Evolutionary conservation across 805 yeast genomes (phyloP).

Genomic region (Metschnikowia continentalis): DNA sequence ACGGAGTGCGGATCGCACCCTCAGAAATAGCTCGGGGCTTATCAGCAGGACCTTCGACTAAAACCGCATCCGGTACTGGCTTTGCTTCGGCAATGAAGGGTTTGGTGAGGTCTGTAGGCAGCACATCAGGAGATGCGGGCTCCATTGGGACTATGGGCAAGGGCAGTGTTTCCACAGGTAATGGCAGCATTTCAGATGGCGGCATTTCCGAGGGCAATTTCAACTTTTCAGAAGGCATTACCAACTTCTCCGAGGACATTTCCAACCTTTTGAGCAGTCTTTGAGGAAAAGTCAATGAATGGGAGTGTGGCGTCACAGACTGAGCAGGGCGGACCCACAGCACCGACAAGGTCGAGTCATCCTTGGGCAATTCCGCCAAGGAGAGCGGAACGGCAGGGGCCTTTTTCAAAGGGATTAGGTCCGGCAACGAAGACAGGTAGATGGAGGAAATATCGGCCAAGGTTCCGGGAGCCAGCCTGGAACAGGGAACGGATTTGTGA

Average conservation of each 20-base stretch:
- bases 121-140: background rate
- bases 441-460: background rate
- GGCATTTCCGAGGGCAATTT: no score
- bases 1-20: conserved; percentile 8
- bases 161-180: no score
- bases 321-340: conserved; percentile 9
- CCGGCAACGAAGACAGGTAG: conserved; percentile 4
- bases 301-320: background rate
- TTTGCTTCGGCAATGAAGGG: background rate
- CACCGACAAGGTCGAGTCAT: conserved; percentile 4
- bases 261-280: background rate
- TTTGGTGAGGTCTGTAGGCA: background rate
- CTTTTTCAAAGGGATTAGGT: background rate
- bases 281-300: background rate
- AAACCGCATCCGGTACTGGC: background rate
- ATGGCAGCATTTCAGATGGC: no score
- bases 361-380: conserved; percentile 4
- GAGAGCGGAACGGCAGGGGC: background rate
- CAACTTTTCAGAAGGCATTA: no score
- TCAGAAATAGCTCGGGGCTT: conserved; percentile 1
- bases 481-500: background rate
- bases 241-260: no score
- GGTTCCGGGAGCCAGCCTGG: conserved; percentile 3
- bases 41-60: background rate
- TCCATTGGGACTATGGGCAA: no score